Base-by-base conservation (phyloP, 192 early-diverging fungal genomes). In the Obelidium mucronatum region DNA sequence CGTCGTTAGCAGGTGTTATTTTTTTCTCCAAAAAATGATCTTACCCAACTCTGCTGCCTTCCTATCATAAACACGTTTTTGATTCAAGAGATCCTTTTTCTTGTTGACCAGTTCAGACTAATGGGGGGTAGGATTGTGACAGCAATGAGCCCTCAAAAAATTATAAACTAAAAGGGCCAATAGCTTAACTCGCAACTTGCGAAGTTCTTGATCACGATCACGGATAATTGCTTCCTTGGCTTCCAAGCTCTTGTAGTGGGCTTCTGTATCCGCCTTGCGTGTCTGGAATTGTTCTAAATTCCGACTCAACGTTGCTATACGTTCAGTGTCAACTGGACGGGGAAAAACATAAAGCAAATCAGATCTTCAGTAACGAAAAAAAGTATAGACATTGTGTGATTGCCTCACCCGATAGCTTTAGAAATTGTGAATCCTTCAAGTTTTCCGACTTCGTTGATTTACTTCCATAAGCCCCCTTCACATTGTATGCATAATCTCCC, bases 321-420 rank as follows among this genome's bases (percentile, higher is more conserved):
- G 71, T 19, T 85, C 81, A 13, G 70, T 75, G 56, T 91, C 82
- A 33, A 85, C 87, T 89, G 62, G 52, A 40, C 33, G 31, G 17
- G 24, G 17, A 13, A 39, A 24, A 71, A 35, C 15, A 75, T 5
- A 60, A 65, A 34, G 33, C 34, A 17, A 26, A 40, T 26, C 8
- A 48, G 11, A 48, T 48, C 44, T 6, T 48, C 44, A 48, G n/a
- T n/a, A n/a, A 28, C 6, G 59, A 13, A 33, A n/a, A 60, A 11
- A 54, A 1, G 28, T 22, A 54, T 28, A 31, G 48, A 31, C 26
- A 0, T 11, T n/a, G 48, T 28, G 35, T 1, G 24, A 13, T 11
- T 5, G 8, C 24, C 33, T 31, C 15, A 80, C 79, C 74, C 34
- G 67, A 62, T 19, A 74, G 13, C 22, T 40, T 70, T 33, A 76